Evolutionary conservation across 2,329 filamentous ascomycete species (phyloP), one percentile per base, ranked within the genome.

Genomic region (Camillea tinctor): DNA sequence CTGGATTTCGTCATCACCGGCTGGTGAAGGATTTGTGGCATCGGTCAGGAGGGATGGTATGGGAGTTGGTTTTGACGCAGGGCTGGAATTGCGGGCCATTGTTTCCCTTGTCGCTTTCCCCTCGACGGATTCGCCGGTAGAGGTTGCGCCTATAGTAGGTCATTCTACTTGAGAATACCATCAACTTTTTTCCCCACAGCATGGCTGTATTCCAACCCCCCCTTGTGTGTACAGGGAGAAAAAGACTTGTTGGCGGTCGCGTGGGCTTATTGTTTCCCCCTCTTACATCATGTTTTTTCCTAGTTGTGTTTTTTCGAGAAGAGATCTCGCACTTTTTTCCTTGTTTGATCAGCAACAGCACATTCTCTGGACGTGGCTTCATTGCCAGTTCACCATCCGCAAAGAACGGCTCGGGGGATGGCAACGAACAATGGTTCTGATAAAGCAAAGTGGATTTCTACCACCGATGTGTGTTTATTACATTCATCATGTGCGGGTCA

Each of bases 1-100:
- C 64, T 60, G 64, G 58, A 65, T 70, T 68, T 64, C 60, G 62
- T 70, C 65, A 65, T 70, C 68, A 71, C 66, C 66, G 69, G 66
- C 69, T 70, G 68, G 71, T 65, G 62, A 68, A 69, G 65, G 66
- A 66, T 68, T 71, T 63, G 66, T 69, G 63, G 68, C 66, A 73
- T 72, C 66, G 66, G 67, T 69, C 63, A 58, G 68, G 65, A 69
- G 65, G 66, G 64, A 66, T 61, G 69, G 67, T 67, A 62, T 52
- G 64, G 66, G 71, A 68, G 71, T 71, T 70, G 68, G 68, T 70
- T 69, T 69, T 68, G 68, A 66, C 61, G 66, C 67, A 65, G 65
- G 68, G 66, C 67, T 67, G 69, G 66, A 73, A 70, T 71, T 68
- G 65, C 69, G 64, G 66, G 66, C 66, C 69, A 64, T 59, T 61